phyloP scores from a whole-genome alignment of 306 rosid species.

The Pueraria montana region DNA sequence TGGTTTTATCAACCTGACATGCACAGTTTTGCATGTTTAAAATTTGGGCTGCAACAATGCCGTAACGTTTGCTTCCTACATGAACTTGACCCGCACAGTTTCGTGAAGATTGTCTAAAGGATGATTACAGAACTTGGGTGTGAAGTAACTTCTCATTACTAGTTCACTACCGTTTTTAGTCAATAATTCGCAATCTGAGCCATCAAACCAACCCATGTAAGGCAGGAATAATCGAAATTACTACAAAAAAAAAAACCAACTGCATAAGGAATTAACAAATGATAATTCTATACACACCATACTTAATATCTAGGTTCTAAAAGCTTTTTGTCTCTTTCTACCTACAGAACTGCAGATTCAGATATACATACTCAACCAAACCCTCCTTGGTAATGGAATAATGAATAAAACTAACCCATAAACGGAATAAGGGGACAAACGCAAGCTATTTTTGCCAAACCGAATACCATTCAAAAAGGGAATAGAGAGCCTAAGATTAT shows the following conservation, averaged over 20 bases:
- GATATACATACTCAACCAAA: constrained; percentile 44
- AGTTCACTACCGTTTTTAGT: background rate
- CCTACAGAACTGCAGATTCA: constrained; percentile 48
- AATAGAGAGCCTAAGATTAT: constrained; percentile 47
- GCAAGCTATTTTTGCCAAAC: constrained; percentile 50
- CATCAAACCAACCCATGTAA: constrained; percentile 10
- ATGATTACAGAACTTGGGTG: background rate
- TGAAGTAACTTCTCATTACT: constrained; percentile 4
- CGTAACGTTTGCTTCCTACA: background rate
- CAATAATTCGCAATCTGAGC: background rate
- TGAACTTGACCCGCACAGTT: background rate
- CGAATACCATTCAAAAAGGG: constrained; percentile 29
- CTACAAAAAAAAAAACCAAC: constrained; percentile 17
- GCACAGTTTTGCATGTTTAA: background rate
- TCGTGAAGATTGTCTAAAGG: background rate
- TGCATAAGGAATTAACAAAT: constrained; percentile 51
- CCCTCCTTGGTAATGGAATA: constrained; percentile 49
- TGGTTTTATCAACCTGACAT: background rate
- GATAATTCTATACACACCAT: constrained; percentile 54
- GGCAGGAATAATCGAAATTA: background rate
- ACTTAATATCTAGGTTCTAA: constrained; percentile 48
- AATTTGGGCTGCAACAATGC: background rate
- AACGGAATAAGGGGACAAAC: constrained; percentile 12
- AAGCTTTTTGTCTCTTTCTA: constrained; percentile 40
- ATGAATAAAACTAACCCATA: constrained; percentile 52